Evolutionary conservation across 495 filamentous ascomycete genomes (phyloP), one percentile per base, ranked within the genome.

Genomic region (Lepidopterella palustris): DNA sequence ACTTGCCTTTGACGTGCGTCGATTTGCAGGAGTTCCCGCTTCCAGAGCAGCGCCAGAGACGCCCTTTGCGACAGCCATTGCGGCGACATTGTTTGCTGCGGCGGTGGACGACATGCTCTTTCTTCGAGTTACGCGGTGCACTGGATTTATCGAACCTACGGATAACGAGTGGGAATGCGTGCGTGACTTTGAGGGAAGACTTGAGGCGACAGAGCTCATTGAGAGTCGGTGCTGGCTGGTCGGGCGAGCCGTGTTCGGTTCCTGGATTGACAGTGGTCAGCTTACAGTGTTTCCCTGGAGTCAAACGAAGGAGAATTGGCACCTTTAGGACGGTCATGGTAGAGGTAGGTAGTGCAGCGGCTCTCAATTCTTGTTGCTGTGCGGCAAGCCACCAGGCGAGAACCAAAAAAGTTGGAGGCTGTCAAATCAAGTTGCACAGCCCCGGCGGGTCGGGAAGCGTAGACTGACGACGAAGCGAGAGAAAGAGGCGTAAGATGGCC

Each of bases 81-180:
- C 78, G 20, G 83, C 87, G 15, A 88, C 88, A 27, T 86, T 83
- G 73, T 89, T 93, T 69, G 83, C 80, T 27, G 82, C 80, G 26
- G 85, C 82, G 29, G 82, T 85, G 53, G 88, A 89, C 63, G 91
- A 85, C 74, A 85, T 90, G 74, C 92, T 96, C 82, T 97, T 98
- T 57, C 93, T 82, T 61, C 93, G 89, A 60, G 88, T 91, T 61
- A 98, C 83, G 55, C 93, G 89, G 72, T 96, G 86, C 70, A 80
- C 82, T 66, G 84, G 71, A 74, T 90, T 92, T 74, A 90, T 80
- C 35, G 89, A 83, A 66, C 89, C 86, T 61, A 89, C 75, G 42
- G 90, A 89, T 54, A 89, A 77, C 15, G 88, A 92, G 71, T 95
- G 87, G 18, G 90, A 87, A 73, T 92, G 90, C 64, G 84, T 82